phyloP scores from a whole-genome alignment of 179 eudicot species.

The Beta macrorhiza region DNA sequence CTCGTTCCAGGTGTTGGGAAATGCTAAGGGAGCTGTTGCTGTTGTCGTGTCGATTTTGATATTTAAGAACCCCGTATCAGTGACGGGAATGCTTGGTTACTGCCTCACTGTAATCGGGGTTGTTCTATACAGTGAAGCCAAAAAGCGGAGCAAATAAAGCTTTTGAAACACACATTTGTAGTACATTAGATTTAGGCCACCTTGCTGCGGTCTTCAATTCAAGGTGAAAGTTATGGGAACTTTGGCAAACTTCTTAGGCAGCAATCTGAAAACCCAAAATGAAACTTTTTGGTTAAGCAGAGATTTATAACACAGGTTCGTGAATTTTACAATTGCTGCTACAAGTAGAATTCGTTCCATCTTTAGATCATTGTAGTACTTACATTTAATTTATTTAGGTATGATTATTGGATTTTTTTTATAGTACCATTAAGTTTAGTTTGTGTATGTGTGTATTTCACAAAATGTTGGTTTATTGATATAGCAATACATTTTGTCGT shows the following conservation, averaged over 20 bases:
- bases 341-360: neutral
- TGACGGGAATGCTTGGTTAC: constrained; percentile 61
- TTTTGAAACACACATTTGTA: neutral
- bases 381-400: constrained; percentile 18
- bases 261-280: constrained; percentile 11
- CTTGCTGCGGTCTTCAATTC: constrained; percentile 10
- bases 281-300: constrained; percentile 8
- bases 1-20: constrained; percentile 50
- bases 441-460: neutral
- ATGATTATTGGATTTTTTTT: constrained; percentile 3
- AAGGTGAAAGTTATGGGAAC: constrained; percentile 11
- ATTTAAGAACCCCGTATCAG: constrained; percentile 58
- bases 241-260: constrained; percentile 6
- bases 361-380: constrained; percentile 18
- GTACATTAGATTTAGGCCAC: constrained; percentile 15
- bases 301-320: neutral
- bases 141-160: constrained; percentile 49
- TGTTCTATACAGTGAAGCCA: constrained; percentile 56
- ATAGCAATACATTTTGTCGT: neutral
- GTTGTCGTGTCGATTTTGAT: constrained; percentile 58
- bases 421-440: neutral
- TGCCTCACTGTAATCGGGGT: constrained; percentile 56
- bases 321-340: constrained; percentile 3
- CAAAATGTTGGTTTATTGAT: constrained; percentile 5
- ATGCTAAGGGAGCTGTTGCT: constrained; percentile 65